A percentile compares a stretch with the other conserved stretches of the same genome.
phyloP scores from a whole-genome alignment of 352 stramenopile species.

The Pythium phragmitis region DNA sequence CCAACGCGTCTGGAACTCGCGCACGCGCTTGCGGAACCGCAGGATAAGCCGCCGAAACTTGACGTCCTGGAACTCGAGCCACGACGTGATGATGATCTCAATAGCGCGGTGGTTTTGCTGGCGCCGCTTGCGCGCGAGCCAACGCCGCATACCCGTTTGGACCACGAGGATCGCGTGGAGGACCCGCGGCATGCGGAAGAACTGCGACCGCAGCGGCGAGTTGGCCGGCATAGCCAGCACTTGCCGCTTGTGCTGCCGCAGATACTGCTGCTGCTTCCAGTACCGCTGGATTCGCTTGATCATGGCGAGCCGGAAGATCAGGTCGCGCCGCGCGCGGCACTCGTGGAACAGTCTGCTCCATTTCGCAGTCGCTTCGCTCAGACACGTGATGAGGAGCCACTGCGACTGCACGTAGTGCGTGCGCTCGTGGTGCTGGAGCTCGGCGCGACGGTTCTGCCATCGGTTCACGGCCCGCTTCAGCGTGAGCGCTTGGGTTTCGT shows the following conservation, averaged over 20 bases:
- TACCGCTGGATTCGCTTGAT: constrained; percentile 50
- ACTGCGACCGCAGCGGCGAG: constrained; percentile 35
- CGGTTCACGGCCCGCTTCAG: constrained; percentile 40
- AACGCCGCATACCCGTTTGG: constrained; percentile 43
- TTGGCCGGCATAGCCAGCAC: constrained; percentile 24
- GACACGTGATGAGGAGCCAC: constrained; percentile 50
- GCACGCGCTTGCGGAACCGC: constrained; percentile 70
- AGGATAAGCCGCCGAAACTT: constrained; percentile 82
- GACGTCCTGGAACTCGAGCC: constrained; percentile 80
- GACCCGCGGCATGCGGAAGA: constrained; percentile 52
- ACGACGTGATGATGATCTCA: constrained; percentile 65
- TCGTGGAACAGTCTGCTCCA: constrained; percentile 48
- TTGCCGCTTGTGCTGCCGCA: constrained; percentile 28
- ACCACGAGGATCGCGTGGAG: constrained; percentile 42
- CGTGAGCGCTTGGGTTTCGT: constrained; percentile 39
- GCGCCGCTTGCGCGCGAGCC: constrained; percentile 34
- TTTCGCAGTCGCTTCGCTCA: constrained; percentile 34
- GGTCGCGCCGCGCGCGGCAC: constrained; percentile 39
- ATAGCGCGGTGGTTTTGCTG: constrained; percentile 29
- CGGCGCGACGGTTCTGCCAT: constrained; percentile 48
- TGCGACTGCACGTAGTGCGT: constrained; percentile 48
- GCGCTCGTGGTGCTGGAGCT: constrained; percentile 34
- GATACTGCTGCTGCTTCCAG: constrained; percentile 41
- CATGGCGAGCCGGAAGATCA: constrained; percentile 44
- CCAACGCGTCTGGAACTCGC: constrained; percentile 77